A percentile compares a stretch with the other conserved stretches of the same genome.
These are phyloP conservation scores for Quillaja saponaria DNA, from an alignment of 306 rosid genomes.

Conservation along the genomic window DNA sequence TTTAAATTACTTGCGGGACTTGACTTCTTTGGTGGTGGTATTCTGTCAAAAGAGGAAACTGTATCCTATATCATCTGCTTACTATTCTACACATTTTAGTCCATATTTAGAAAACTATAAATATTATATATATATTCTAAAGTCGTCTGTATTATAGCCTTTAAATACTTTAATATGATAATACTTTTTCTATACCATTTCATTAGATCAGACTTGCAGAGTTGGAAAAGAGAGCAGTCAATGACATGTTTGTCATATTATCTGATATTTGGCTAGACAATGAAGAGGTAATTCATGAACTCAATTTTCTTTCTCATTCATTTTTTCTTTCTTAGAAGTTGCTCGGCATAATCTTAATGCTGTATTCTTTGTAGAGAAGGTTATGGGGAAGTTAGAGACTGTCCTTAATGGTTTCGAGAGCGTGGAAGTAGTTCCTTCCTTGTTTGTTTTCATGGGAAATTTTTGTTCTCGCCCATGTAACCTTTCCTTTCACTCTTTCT, in stretches of 20 bases:
- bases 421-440: slow-evolving; percentile 80
- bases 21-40: slow-evolving; percentile 75
- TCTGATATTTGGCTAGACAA: slow-evolving; percentile 89
- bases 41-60: slow-evolving; percentile 67
- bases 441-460: slow-evolving; percentile 95
- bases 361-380: slow-evolving; percentile 65
- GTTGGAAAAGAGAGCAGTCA: slow-evolving; percentile 70
- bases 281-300: slow-evolving; percentile 69
- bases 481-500: slow-evolving; percentile 69
- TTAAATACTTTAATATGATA: slow-evolving; percentile 6
- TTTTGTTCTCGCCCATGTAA: slow-evolving; percentile 86
- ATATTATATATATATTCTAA: too few species aligned
- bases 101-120: background rate
- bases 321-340: slow-evolving; percentile 10
- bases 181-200: slow-evolving; percentile 40
- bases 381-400: slow-evolving; percentile 67
- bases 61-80: slow-evolving; percentile 48
- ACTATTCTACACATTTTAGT: background rate
- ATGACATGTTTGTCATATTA: slow-evolving; percentile 82
- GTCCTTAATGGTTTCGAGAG: slow-evolving; percentile 77
- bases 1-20: slow-evolving; percentile 63
- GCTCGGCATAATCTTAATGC: slow-evolving; percentile 35
- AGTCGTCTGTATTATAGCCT: slow-evolving; percentile 8
- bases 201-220: slow-evolving; percentile 74
- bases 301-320: background rate